Percentiles rank a stretch among this genome's conserved stretches.
Evolutionary conservation across 495 filamentous ascomycete species (phyloP).

Genomic region (Hypoxylon lienhwacheense): DNA sequence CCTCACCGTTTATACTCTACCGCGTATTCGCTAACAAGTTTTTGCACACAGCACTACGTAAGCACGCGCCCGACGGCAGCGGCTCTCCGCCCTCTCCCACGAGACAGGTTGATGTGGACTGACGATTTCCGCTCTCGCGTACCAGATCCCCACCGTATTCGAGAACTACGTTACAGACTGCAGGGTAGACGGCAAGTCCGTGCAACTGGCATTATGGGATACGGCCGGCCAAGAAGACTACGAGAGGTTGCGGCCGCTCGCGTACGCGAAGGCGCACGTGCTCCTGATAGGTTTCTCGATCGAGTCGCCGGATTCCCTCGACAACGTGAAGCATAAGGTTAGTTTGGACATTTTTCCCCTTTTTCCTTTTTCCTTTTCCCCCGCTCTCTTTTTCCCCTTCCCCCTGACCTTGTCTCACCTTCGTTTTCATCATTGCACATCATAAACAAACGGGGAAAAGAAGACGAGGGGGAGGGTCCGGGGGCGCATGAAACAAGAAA

Average conservation of each 20-base stretch:
- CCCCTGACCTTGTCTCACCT: background rate
- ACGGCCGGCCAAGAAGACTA: constrained; percentile 99
- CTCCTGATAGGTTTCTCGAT: constrained; percentile 95
- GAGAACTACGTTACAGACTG: constrained; percentile 99
- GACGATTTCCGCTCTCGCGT: constrained; percentile 17
- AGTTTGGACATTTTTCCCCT: constrained; percentile 31
- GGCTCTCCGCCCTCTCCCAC: too few relatives aligned
- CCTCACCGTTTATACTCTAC: constrained; percentile 1
- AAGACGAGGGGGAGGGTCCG: background rate
- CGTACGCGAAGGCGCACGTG: constrained; percentile 97
- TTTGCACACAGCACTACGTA: constrained; percentile 68
- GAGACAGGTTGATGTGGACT: constrained; percentile 39
- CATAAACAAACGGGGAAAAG: background rate
- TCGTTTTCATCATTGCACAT: background rate
- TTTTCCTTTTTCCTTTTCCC: constrained; percentile 2
- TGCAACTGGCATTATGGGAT: constrained; percentile 98
- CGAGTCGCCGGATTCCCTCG: constrained; percentile 93
- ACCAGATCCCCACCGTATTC: constrained; percentile 95
- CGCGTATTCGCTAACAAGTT: constrained; percentile 24
- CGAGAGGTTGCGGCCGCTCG: constrained; percentile 88
- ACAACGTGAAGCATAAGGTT: constrained; percentile 98
- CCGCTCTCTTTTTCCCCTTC: background rate
- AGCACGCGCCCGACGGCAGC: constrained; percentile 45
- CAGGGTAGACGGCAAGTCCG: constrained; percentile 94
- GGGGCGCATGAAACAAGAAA: background rate